Conservation (phyloP, 2,329 filamentous ascomycete species). For the Exophiala sideris region DNA sequence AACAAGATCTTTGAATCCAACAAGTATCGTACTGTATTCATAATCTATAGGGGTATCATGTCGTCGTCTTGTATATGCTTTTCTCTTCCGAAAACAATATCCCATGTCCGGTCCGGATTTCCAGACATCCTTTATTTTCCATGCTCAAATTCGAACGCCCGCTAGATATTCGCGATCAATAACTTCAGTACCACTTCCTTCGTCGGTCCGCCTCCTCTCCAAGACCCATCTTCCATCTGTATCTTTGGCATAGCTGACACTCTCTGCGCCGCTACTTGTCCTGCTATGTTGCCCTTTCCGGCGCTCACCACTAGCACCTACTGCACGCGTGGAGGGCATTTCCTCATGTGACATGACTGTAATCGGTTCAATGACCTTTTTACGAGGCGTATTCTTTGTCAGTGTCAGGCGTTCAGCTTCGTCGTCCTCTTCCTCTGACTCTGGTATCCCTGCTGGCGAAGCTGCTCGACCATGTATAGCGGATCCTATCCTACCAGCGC, state of each 20-base stretch:
- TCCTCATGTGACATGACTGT: conserved; percentile 24
- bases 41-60: conserved; percentile 20
- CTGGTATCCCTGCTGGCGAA: conserved; percentile 26
- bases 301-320: conserved; percentile 6
- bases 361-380: conserved; percentile 16
- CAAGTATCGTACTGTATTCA: background rate
- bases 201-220: conserved; percentile 35
- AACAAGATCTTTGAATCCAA: background rate
- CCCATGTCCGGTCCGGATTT: too few relatives aligned
- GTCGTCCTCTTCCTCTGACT: conserved; percentile 31
- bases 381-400: conserved; percentile 29
- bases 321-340: conserved; percentile 11
- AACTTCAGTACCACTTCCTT: conserved; percentile 35
- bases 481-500: conserved; percentile 11
- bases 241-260: conserved; percentile 36
- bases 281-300: conserved; percentile 32
- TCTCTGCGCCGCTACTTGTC: conserved; percentile 35
- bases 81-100: background rate
- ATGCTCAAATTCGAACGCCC: conserved; percentile 29
- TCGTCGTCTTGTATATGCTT: conserved; percentile 6
- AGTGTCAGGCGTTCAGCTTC: conserved; percentile 25
- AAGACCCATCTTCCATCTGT: conserved; percentile 36
- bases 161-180: conserved; percentile 33
- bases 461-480: conserved; percentile 18
- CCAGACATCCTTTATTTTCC: background rate